Base-by-base conservation (phyloP, 2,329 filamentous ascomycete species). In the Geosmithia flava region DNA sequence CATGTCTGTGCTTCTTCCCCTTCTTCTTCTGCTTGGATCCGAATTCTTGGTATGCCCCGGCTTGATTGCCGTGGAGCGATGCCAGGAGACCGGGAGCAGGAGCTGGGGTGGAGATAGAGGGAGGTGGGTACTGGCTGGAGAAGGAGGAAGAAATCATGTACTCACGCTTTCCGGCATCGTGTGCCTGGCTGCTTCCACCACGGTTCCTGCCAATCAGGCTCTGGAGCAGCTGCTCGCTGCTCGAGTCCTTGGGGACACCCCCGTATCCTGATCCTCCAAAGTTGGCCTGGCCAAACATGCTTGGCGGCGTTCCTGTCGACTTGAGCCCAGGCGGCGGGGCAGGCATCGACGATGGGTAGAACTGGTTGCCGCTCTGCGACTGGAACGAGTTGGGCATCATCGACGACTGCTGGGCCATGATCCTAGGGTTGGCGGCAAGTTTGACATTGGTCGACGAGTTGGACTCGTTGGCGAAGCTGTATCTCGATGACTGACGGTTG, bases 1-100 rank as follows among this genome's bases (percentile, higher is more conserved):
- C 91, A 84, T 96, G 90, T 83, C 90, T 94, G 80, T 96, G 91
- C 88, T 96, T 96, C 83, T 95, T 96, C 77, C 89, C 89, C 88
- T 95, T 95, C 82, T 95, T 96, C 85, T 95, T 95, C 81, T 94
- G 89, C 83, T 95, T 94, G 74, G 87, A 84, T 74, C 85, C 85
- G 74, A 84, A 83, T 68, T 95, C 89, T 82, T 90, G 86, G 74
- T 87, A 88, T 72, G 81, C 80, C 75, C 85, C 87, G 75, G 85
- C 74, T 74, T 86, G 85, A 66, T 81, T 76, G 72, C 85, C 87
- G 76, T 94, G 94, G 76, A 93, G 87, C 79, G 87, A 86, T 79
- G 80, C 85, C 74, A 91, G 76, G 77, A 90, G 84, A 76, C 85
- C 83, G 76, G 87, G 83, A 81, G 83, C 84, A 87, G 85, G 85